A percentile compares a stretch with the other conserved stretches of the same genome.
These are phyloP conservation scores for Ogataea methanolica DNA, from an alignment of 805 yeast species.

Conservation along the genomic window DNA sequence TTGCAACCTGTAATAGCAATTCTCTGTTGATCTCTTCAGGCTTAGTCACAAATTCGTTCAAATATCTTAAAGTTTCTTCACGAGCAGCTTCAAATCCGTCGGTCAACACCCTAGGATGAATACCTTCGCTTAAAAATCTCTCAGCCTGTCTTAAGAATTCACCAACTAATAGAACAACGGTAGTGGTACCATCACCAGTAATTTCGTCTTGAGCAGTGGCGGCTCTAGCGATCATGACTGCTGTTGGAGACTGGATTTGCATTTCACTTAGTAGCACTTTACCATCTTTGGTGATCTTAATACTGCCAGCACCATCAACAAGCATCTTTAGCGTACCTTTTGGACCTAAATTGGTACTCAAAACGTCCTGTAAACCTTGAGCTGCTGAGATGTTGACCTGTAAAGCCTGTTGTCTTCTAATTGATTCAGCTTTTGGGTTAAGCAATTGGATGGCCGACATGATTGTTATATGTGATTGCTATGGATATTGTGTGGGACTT, in stretches of 20 bases:
- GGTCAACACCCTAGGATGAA: constrained; percentile 89
- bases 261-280: constrained; percentile 88
- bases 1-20: constrained; percentile 84
- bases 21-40: constrained; percentile 70
- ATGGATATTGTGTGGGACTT: background rate
- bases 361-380: constrained; percentile 89
- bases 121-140: constrained; percentile 85
- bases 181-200: constrained; percentile 98
- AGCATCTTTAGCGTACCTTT: constrained; percentile 95
- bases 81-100: constrained; percentile 95
- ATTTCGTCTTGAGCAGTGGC: constrained; percentile 99
- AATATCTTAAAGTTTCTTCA: constrained; percentile 61
- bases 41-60: constrained; percentile 59
- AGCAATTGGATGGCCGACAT: constrained; percentile 77
- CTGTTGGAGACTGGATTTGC: constrained; percentile 94
- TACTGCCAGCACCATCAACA: constrained; percentile 94
- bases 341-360: constrained; percentile 91
- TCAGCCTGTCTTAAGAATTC: constrained; percentile 93
- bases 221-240: constrained; percentile 90
- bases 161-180: constrained; percentile 91
- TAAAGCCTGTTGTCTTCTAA: constrained; percentile 90
- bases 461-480: constrained; percentile 10
- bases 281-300: constrained; percentile 96
- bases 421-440: constrained; percentile 97
- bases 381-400: constrained; percentile 96